These are phyloP conservation scores for Bertia moriformis DNA, from an alignment of 2,329 filamentous ascomycete species.

Conservation along the genomic window DNA sequence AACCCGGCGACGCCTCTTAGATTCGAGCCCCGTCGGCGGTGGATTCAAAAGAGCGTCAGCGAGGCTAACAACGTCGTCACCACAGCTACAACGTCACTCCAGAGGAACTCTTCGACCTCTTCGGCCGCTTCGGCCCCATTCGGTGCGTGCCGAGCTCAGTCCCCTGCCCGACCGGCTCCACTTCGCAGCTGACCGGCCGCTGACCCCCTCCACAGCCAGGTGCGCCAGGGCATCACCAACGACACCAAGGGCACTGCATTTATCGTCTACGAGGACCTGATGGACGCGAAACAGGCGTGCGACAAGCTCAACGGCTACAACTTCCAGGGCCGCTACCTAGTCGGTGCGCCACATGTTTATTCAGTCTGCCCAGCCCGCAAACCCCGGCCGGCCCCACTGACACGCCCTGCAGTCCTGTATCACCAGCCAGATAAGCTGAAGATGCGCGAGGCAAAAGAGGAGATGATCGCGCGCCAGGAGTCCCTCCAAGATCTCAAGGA, in stretches of 20 bases:
- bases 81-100: conserved; percentile 93
- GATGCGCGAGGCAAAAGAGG: conserved; percentile 74
- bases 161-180: conserved; percentile 5
- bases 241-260: conserved; percentile 98
- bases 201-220: conserved; percentile 54
- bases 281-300: conserved; percentile 96
- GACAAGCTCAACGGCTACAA: conserved; percentile 99
- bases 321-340: conserved; percentile 97
- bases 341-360: conserved; percentile 64
- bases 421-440: conserved; percentile 56
- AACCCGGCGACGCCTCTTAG: too few relatives aligned
- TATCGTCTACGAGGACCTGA: conserved; percentile 98
- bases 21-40: too few relatives aligned
- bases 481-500: conserved; percentile 97
- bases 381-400: too few relatives aligned
- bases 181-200: conserved; percentile 3
- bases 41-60: too few relatives aligned
- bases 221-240: conserved; percentile 91
- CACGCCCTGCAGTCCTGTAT: conserved; percentile 36
- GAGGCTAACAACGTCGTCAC: too few relatives aligned
- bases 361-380: too few relatives aligned
- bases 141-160: conserved; percentile 46
- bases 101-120: conserved; percentile 95
- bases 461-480: conserved; percentile 84
- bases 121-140: conserved; percentile 91